Evolutionary conservation across 768 basidiomycete species (phyloP), one percentile per base, ranked within the genome.

Genomic region (Russula foetens): DNA sequence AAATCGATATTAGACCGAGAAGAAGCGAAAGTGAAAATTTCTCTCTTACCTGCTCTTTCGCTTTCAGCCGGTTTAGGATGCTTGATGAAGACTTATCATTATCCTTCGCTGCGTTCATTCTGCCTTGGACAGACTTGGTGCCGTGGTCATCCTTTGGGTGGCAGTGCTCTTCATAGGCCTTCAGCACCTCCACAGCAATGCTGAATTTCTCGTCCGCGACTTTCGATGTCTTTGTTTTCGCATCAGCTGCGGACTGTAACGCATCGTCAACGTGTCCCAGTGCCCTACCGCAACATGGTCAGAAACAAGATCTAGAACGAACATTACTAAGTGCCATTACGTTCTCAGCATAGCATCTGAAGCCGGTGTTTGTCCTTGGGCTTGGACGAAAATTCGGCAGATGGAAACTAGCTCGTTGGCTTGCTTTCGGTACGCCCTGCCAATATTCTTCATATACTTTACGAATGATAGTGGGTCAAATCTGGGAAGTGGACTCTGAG

Each of bases 351-450:
- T 2, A 1, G 17, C n/a, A 59, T 39, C 21, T 1, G 41, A 21
- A 54, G 9, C 17, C 1, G 0, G 6, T 1, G 26, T 24, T 1
- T 24, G n/a, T 2, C 53, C 28, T 12, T 28, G 23, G 0, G 8
- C 26, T 12, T 21, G n/a, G 15, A 39, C 35, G 23, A 47, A 59
- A 38, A 0, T 0, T 24, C 61, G 56, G 15, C 56, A 48, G n/a
- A 53, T n/a, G 1, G 50, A 26, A 3, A 62, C 6, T 1, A 62
- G 39, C 23, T 53, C 51, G 38, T 3, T 35, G 7, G 51, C 49
- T 11, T 58, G 61, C 38, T 53, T 59, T n/a, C 38, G 51, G 41
- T 62, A 53, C 2, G 11, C 28, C 23, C 61, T n/a, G 15, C 56
- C 50, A 14, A 53, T 47, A 17, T 47, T 11, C 38, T 58, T 58